These are phyloP conservation scores for Tillandsia leiboldiana DNA, from an alignment of 176 grass and related monocot genomes.

Conservation along the genomic window DNA sequence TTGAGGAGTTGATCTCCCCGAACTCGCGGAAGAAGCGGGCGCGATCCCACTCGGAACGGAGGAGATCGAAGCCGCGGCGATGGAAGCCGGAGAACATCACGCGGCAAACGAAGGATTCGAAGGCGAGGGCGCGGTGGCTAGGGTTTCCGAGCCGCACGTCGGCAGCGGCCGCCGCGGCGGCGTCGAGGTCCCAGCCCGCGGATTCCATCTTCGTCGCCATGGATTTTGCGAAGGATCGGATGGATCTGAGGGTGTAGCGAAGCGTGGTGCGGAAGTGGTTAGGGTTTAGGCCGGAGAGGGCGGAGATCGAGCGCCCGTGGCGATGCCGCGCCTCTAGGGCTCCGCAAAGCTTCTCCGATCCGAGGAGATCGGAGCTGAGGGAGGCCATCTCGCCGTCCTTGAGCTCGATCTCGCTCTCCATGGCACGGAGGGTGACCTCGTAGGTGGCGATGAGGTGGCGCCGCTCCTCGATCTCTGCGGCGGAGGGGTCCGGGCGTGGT, in stretches of 20 bases:
- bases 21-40: not conserved
- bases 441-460: conserved; percentile 8
- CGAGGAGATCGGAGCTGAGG: not conserved
- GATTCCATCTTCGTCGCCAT: conserved; percentile 11
- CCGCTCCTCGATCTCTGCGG: conserved; percentile 8
- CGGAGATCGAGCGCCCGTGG: not conserved
- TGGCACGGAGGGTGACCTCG: not conserved
- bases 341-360: not conserved
- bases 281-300: not conserved
- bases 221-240: conserved; percentile 5
- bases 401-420: not conserved
- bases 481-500: not conserved
- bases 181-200: conserved; percentile 11
- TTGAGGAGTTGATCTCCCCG: not conserved
- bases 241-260: not conserved
- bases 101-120: conserved; percentile 13
- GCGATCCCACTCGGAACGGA: not conserved
- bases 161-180: conserved; percentile 2
- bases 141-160: not conserved
- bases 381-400: conserved; percentile 5
- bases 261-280: not conserved
- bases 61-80: not conserved
- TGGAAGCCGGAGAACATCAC: conserved; percentile 17
- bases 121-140: not conserved
- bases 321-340: not conserved